Evolutionary conservation across 768 basidiomycete species (phyloP), one percentile per base, ranked within the genome.

Genomic region (Tephrocybe sp.): DNA sequence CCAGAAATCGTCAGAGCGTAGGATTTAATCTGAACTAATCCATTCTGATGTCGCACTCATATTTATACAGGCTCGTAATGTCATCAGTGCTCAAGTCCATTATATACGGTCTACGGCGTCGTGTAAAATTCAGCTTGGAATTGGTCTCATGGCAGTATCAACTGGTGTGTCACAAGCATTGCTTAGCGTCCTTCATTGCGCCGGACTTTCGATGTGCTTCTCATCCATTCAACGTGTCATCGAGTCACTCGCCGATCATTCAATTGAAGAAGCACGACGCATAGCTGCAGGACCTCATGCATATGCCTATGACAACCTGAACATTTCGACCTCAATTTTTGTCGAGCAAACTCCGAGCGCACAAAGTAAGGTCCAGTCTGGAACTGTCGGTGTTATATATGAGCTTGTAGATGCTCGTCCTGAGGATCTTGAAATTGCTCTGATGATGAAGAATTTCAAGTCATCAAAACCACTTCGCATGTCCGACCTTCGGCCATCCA

Each of bases 291-390:
- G 43, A 11, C 52, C 42, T 3, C 42, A 44, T 25, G 42, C 37
- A 12, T 18, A 22, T 18, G 21, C 22, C 3, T 54, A 54, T 25
- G 44, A 54, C 41, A 51, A 51, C 15, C 21, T 47, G n/a, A 47
- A 47, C 22, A 30, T 47, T 22, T 30, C 15, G 0, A 61, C 55
- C 1, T 69, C 69, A 1, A 69, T 63, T 15, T 60, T 56, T 34
- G 56, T 69, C 16, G 67, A 71, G 49, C 65, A 71, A 47, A 41
- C 50, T 0, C 51, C 54, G 2, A 43, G 50, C n/a, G 55, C 57
- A 1, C 58, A 59, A 10, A 56, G 49, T 25, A 72, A 70, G 50
- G 70, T 70, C 5, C 65, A 68, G 31, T 69, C 67, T 1, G 69
- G 70, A 1, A 71, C 69, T 0, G 64, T 69, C 41, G 22, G 57